Base-by-base conservation (phyloP, 495 filamentous ascomycete genomes). In the Bryoglossum gracile region DNA sequence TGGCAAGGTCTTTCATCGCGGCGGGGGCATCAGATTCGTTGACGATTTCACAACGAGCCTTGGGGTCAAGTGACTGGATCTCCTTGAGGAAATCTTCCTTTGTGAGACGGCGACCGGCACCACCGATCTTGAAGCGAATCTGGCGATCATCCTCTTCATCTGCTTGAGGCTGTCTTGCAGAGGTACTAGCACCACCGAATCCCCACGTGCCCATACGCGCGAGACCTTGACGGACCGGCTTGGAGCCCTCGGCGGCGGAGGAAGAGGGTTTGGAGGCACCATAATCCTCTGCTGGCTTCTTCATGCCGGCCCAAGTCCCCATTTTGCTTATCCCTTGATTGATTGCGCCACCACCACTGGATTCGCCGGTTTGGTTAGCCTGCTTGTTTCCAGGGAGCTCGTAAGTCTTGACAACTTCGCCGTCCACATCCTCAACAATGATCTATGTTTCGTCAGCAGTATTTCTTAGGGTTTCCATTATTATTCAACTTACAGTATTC, bases 331-430 rank as follows among this genome's bases (percentile, higher is more conserved):
- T 18, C 21, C 45, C 38, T 30, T 56, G 45, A 11, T 37, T 33
- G 17, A 51, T 38, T 13, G 36, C 14, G 17, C 47, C 30, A 21
- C 37, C 25, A 33, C 54, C 47, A 22, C 33, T 41, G 2, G 18
- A 1, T 35, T 46, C 23, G 5, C 17, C 30, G 33, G 43, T 53
- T 44, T 18, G 55, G 5, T 23, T 21, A 34, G 43, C 51, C 42
- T 18, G 55, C 43, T 54, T 51, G 8, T 26, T 34, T 25, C 66
- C 54, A n/a, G 89, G 85, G 23, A 96, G 82, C 44, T 94, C 87
- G 63, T 95, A 97, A 50, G 92, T 94, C 72, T 94, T 94, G 63
- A 99, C 78, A 10, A 99, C 94, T 60, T 99, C 94, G 23, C 94
- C 94, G 61, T 95, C 86, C 62, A 91, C 89, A 57, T 99, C 90